A percentile compares a stretch with the other conserved stretches of the same genome.
phyloP scores from a whole-genome alignment of 371 early-diverging fungal species.

The Mortierella sp. region DNA sequence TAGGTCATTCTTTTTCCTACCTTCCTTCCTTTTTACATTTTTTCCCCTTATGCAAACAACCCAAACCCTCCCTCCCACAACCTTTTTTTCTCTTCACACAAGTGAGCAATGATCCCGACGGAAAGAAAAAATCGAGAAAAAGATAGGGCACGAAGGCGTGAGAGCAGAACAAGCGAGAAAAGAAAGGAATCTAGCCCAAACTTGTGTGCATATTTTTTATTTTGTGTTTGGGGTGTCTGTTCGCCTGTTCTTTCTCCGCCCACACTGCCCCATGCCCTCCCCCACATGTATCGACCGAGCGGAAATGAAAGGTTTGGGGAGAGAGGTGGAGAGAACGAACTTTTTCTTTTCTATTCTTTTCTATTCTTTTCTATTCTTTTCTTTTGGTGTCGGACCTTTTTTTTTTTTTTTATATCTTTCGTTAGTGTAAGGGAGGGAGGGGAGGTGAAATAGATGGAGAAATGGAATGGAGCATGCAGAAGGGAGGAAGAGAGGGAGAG shows the following conservation, averaged over 20 bases:
- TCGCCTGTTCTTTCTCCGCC: neutral
- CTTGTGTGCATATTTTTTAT: neutral
- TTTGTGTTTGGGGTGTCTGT: neutral
- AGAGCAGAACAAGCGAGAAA: neutral
- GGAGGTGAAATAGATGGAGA: neutral
- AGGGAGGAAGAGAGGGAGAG: neutral
- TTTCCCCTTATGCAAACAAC: conserved; percentile 4
- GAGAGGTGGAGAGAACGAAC: neutral
- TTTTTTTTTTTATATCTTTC: neutral
- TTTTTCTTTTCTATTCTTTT: neutral
- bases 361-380: neutral
- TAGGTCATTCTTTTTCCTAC: neutral
- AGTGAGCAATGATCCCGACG: conserved; percentile 2
- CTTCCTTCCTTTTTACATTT: neutral
- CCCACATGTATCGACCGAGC: conserved; percentile 11
- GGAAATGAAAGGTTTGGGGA: neutral
- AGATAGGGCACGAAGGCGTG: neutral
- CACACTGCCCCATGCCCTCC: conserved; percentile 5
- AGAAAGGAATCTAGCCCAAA: neutral
- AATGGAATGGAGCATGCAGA: neutral
- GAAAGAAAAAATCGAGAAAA: neutral
- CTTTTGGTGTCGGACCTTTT: neutral
- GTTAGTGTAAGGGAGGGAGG: neutral
- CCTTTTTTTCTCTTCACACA: neutral
- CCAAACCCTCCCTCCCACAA: neutral